Conservation (phyloP, 2,329 filamentous ascomycete species). For the Didymella segeticola region DNA sequence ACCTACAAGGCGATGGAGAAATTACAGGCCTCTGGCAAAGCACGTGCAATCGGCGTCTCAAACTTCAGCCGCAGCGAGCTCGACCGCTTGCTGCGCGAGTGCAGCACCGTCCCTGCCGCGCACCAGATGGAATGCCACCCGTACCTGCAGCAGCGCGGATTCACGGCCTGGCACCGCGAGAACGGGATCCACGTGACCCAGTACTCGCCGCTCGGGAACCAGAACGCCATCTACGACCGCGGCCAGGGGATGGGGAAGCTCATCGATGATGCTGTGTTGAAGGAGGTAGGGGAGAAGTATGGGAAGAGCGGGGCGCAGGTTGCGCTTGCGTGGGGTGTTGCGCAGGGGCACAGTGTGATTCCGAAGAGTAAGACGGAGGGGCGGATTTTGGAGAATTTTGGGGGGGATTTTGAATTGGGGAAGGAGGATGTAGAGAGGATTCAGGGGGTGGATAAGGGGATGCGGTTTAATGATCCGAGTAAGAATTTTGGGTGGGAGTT, state of each 20-base stretch:
- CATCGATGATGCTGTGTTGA: slow-evolving; percentile 65
- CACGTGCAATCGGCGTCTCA: slow-evolving; percentile 41
- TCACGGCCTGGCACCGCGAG: slow-evolving; percentile 36
- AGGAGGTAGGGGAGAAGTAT: slow-evolving; percentile 69
- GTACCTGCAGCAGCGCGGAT: slow-evolving; percentile 36
- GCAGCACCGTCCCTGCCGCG: slow-evolving; percentile 35
- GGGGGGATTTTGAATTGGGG: slow-evolving; percentile 73
- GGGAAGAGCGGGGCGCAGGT: slow-evolving; percentile 79
- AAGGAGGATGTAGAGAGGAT: slow-evolving; percentile 74
- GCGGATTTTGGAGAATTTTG: slow-evolving; percentile 40
- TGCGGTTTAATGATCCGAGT: slow-evolving; percentile 68
- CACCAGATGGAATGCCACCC: slow-evolving; percentile 45
- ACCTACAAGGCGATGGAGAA: slow-evolving; percentile 52
- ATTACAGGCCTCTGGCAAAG: slow-evolving; percentile 43
- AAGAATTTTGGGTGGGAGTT: slow-evolving; percentile 64
- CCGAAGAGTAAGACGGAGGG: slow-evolving; percentile 44
- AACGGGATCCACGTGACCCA: slow-evolving; percentile 44
- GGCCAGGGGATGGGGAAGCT: slow-evolving; percentile 44
- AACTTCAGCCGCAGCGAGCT: slow-evolving; percentile 49
- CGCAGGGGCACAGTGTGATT: slow-evolving; percentile 55
- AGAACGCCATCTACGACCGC: slow-evolving; percentile 41
- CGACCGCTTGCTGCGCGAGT: slow-evolving; percentile 60
- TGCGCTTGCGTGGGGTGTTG: slow-evolving; percentile 85
- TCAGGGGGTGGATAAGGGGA: slow-evolving; percentile 63
- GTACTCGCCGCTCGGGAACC: slow-evolving; percentile 46